Evolutionary conservation across 148 eudicot genomes (phyloP), one percentile per base, ranked within the genome.

Genomic region (Chenopodium album): DNA sequence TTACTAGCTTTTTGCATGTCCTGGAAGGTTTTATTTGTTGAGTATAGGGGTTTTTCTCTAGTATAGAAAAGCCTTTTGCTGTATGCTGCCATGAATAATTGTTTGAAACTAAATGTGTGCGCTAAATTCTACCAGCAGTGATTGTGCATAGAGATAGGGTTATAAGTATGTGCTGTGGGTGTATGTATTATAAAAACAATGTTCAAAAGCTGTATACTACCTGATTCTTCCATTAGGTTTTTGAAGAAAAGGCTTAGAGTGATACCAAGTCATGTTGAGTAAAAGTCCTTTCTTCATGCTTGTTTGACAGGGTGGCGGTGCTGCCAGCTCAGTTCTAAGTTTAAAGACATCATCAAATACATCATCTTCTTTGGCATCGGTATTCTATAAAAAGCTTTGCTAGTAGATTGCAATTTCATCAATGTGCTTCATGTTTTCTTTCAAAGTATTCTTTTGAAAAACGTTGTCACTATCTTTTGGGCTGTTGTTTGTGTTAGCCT

Each of bases 271-370:
- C 23, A 12, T 60, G 11, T 2, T 56, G 74, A 23, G 47, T 65
- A 11, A 34, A 73, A 77, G n/a, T 66, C 19, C 71, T 32, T 78
- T 66, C 70, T 73, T 80, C 71, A 71, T 76, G 20, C 68, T 63
- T 85, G 76, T 84, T 83, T 87, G 84, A 82, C 90, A 97, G 99
- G 94, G 92, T 85, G 91, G 87, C 83, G 85, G 82, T 85, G 87
- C 89, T 71, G 79, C 88, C 73, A 88, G 86, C 76, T 83, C 96
- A 63, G 91, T 81, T 85, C 82, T 92, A 84, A 88, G 89, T 84
- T 69, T 86, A 82, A 96, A 96, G 90, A 89, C 92, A 67, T 85
- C 95, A 73, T 46, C 87, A 88, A 79, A 84, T 66, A 71, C 91
- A 77, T 48, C 90, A 23, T 81, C 97, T 73, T 88, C 90, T 81